These are phyloP conservation scores for Aspergillus sclerotiicarbonarius DNA, from an alignment of 495 filamentous ascomycete species.

Conservation along the genomic window DNA sequence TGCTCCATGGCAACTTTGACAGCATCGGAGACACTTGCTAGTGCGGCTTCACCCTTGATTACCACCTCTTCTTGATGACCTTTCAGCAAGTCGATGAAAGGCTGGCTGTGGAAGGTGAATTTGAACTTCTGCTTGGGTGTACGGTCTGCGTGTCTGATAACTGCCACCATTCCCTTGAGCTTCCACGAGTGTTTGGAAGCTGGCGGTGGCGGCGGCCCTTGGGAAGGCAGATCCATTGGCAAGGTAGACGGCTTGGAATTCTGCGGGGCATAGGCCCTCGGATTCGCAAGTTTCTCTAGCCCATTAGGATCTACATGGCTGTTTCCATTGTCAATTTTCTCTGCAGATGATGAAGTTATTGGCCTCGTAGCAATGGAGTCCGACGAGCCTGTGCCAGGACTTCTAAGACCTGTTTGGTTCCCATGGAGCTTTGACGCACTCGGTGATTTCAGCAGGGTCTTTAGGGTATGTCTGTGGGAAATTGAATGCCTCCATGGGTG, in stretches of 20 bases:
- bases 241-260: conserved; percentile 32
- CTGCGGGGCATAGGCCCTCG: conserved; percentile 27
- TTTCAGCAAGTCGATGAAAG: conserved; percentile 89
- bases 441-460: conserved; percentile 61
- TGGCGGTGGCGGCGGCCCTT: conserved; percentile 61
- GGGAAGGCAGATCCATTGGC: conserved; percentile 27
- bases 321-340: conserved; percentile 29
- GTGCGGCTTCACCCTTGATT: conserved; percentile 83
- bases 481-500: conserved; percentile 32
- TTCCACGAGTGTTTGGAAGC: conserved; percentile 97
- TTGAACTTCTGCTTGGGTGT: conserved; percentile 99
- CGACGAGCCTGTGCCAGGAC: conserved; percentile 36
- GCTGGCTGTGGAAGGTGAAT: conserved; percentile 95
- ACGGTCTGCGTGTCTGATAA: conserved; percentile 91
- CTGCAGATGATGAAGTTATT: conserved; percentile 51
- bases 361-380: conserved; percentile 45
- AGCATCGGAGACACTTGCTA: conserved; percentile 84
- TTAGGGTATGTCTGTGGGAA: conserved; percentile 49
- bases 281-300: conserved; percentile 26
- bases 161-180: conserved; percentile 96
- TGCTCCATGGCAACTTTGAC: conserved; percentile 74
- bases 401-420: conserved; percentile 40
- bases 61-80: conserved; percentile 96
- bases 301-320: conserved; percentile 20
- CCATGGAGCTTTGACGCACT: conserved; percentile 61